Conservation (phyloP, 257 asterid species). For the Osmanthus fragrans region DNA sequence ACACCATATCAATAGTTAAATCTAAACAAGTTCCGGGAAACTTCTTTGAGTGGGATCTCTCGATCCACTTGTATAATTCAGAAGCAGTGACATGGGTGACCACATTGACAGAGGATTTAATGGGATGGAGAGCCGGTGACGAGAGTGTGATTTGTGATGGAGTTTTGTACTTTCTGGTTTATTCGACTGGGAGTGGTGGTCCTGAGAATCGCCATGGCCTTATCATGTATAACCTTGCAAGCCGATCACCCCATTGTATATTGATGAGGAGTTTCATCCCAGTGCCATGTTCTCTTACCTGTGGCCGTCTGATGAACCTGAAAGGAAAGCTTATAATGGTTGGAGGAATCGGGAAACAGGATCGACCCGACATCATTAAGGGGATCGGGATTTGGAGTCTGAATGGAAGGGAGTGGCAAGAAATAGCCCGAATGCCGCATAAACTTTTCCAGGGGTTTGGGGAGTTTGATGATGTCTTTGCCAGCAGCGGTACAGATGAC, state of each 20-base stretch:
- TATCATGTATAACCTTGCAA: constrained; percentile 50
- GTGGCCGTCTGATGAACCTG: constrained; percentile 88
- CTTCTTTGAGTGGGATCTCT: constrained; percentile 81
- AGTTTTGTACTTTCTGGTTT: constrained; percentile 68
- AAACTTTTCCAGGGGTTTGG: constrained; percentile 91
- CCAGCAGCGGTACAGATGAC: constrained; percentile 85
- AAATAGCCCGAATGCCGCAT: constrained; percentile 84
- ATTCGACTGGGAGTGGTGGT: constrained; percentile 66
- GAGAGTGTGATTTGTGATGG: constrained; percentile 88
- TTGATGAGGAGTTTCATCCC: constrained; percentile 69
- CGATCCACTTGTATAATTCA: constrained; percentile 72
- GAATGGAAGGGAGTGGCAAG: constrained; percentile 74
- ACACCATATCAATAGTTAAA: constrained; percentile 59
- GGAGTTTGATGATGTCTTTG: constrained; percentile 90
- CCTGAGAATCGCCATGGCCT: constrained; percentile 72
- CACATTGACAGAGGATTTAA: constrained; percentile 51
- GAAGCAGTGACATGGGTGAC: constrained; percentile 59
- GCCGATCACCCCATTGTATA: constrained; percentile 39
- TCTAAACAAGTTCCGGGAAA: constrained; percentile 85
- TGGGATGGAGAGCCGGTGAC: constrained; percentile 94
- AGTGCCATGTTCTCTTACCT: constrained; percentile 80
- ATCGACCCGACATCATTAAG: constrained; percentile 78
- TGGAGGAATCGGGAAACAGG: constrained; percentile 86
- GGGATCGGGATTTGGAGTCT: constrained; percentile 90
- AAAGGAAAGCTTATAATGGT: constrained; percentile 83